These are phyloP conservation scores for Apophysomyces trapeziformis DNA, from an alignment of 371 early-diverging fungal genomes.

Conservation along the genomic window DNA sequence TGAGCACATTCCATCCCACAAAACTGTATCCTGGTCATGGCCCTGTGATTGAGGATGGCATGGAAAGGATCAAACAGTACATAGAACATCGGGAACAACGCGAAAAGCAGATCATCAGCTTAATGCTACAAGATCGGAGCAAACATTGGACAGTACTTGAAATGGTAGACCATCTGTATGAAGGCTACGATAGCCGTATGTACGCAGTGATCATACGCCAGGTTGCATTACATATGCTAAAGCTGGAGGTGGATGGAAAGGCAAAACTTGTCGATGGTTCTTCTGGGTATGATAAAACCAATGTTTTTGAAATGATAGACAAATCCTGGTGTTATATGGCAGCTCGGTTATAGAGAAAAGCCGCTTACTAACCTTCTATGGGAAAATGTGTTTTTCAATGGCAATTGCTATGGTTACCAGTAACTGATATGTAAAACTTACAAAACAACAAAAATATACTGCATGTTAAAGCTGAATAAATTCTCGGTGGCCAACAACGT, in stretches of 20 bases:
- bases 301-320: conserved; percentile 17
- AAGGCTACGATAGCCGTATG: neutral
- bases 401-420: too few species aligned
- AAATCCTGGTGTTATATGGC: conserved; percentile 21
- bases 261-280: conserved; percentile 9
- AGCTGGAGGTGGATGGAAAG: conserved; percentile 23
- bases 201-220: conserved; percentile 25
- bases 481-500: too few species aligned
- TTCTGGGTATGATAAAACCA: neutral
- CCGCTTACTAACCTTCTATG: neutral
- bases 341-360: neutral
- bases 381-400: neutral
- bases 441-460: neutral
- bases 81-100: conserved; percentile 23
- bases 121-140: conserved; percentile 25
- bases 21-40: conserved; percentile 68
- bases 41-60: conserved; percentile 28
- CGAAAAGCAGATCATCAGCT: conserved; percentile 33
- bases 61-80: conserved; percentile 32
- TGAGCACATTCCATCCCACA: conserved; percentile 34
- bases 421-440: too few species aligned
- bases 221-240: conserved; percentile 25
- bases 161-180: conserved; percentile 14
- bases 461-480: too few species aligned
- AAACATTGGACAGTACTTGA: conserved; percentile 28